A percentile compares a stretch with the other conserved stretches of the same genome.
Evolutionary conservation across 2,329 filamentous ascomycete species (phyloP).

Genomic region (Stachybotrys chlorohalonatus): DNA sequence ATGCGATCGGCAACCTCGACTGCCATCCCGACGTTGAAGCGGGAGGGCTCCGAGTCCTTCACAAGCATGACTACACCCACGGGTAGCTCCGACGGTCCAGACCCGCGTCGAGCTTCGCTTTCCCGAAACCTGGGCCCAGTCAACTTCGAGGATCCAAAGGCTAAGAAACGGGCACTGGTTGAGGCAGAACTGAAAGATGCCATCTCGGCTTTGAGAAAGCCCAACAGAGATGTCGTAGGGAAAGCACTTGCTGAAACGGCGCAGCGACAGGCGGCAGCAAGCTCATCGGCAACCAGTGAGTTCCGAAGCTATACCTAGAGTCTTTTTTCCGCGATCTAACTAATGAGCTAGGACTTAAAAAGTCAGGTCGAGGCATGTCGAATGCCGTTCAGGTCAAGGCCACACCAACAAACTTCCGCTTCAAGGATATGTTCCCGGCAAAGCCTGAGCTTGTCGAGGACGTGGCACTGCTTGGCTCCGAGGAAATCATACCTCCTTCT

Average conservation of each 20-base stretch:
- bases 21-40: slow-evolving; percentile 52
- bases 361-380: slow-evolving; percentile 29
- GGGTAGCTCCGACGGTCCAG: slow-evolving; percentile 13
- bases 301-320: slow-evolving; percentile 3
- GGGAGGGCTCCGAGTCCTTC: slow-evolving; percentile 56
- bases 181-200: slow-evolving; percentile 66
- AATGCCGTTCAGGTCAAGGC: slow-evolving; percentile 44
- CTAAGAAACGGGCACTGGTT: slow-evolving; percentile 56
- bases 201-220: slow-evolving; percentile 64
- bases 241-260: slow-evolving; percentile 58
- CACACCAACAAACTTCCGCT: slow-evolving; percentile 46
- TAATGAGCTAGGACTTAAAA: slow-evolving; percentile 38
- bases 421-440: slow-evolving; percentile 37
- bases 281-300: slow-evolving; percentile 40
- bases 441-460: slow-evolving; percentile 14
- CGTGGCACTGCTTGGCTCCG: slow-evolving; percentile 11
- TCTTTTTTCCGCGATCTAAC: slow-evolving; percentile 17
- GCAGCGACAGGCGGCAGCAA: slow-evolving; percentile 47
- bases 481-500: slow-evolving; percentile 25
- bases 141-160: slow-evolving; percentile 45
- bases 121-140: slow-evolving; percentile 37
- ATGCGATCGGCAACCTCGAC: slow-evolving; percentile 61
- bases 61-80: slow-evolving; percentile 38
- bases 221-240: slow-evolving; percentile 62
- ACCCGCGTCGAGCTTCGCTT: slow-evolving; percentile 16